phyloP scores from a whole-genome alignment of 306 rosid genomes.

The Cicer chorassanicum region DNA sequence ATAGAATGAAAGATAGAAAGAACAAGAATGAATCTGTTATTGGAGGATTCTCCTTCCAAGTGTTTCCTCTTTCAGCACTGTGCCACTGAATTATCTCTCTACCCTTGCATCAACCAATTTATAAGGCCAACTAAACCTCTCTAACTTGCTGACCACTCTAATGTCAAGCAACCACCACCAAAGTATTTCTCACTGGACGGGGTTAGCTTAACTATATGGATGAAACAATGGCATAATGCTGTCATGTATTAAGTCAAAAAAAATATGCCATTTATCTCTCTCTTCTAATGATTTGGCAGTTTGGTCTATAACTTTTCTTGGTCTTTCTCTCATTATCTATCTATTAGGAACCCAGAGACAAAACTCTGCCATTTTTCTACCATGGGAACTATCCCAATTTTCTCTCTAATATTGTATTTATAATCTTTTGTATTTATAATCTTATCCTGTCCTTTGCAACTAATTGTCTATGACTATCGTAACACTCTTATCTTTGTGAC shows the following conservation, averaged over 20 bases:
- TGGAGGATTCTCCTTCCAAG: conserved; percentile 3
- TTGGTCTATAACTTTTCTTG: not conserved
- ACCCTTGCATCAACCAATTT: conserved; percentile 1
- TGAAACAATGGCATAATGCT: not conserved
- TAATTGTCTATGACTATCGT: not conserved
- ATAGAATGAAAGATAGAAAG: conserved; percentile 23
- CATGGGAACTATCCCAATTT: not conserved
- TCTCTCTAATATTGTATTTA: not conserved
- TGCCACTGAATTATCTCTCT: not conserved
- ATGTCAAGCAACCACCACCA: not conserved
- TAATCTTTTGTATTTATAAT: not conserved
- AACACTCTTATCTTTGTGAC: not conserved
- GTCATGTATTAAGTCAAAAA: not conserved
- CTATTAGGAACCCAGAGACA: not conserved
- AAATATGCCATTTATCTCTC: not conserved
- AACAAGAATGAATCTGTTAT: conserved; percentile 7
- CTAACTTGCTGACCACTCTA: not conserved
- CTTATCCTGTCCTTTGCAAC: not conserved
- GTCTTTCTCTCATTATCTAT: not conserved
- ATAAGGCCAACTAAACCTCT: not conserved
- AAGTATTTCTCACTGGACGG: not conserved
- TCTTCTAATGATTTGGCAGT: not conserved
- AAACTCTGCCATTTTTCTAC: not conserved
- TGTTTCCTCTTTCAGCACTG: not conserved
- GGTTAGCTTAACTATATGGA: not conserved